A percentile compares a stretch with the other conserved stretches of the same genome.
These are phyloP conservation scores for Apiospora marii DNA, from an alignment of 2,329 filamentous ascomycete species.

Conservation along the genomic window DNA sequence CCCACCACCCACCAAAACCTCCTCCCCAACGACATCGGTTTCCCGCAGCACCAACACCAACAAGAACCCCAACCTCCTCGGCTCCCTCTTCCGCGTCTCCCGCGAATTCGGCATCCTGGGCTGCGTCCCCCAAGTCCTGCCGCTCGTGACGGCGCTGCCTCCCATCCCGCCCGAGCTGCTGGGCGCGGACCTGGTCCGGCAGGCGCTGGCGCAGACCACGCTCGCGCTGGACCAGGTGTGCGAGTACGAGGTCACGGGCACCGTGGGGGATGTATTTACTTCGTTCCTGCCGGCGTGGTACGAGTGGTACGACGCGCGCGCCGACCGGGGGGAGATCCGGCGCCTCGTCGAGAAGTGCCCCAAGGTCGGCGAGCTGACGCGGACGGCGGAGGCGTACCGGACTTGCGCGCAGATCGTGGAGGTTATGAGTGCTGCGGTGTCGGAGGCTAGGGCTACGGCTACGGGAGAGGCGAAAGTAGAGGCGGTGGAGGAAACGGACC, in stretches of 20 bases:
- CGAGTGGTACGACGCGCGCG: conserved; percentile 35
- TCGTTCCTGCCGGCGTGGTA: conserved; percentile 37
- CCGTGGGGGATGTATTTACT: conserved; percentile 33
- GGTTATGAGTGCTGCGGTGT: neutral
- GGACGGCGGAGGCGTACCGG: conserved; percentile 35
- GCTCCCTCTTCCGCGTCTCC: conserved; percentile 30
- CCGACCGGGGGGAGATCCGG: conserved; percentile 27
- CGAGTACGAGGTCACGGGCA: conserved; percentile 36
- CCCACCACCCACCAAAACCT: neutral
- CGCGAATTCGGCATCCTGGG: conserved; percentile 32
- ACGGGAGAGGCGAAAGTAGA: neutral
- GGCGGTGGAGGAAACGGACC: neutral
- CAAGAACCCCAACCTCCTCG: conserved; percentile 13
- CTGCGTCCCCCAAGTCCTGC: conserved; percentile 35
- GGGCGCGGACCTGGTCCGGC: conserved; percentile 31
- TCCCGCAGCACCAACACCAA: neutral
- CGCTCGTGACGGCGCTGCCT: conserved; percentile 35
- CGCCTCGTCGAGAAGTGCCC: conserved; percentile 33
- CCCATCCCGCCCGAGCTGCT: conserved; percentile 34
- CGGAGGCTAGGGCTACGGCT: conserved; percentile 10
- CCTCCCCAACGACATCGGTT: neutral
- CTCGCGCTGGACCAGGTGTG: conserved; percentile 36
- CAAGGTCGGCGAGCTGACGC: conserved; percentile 28
- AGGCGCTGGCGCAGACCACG: conserved; percentile 38
- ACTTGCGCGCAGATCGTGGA: conserved; percentile 26